Base-by-base conservation (phyloP, 208 protist species). In the Wallacemonas rigidus region DNA sequence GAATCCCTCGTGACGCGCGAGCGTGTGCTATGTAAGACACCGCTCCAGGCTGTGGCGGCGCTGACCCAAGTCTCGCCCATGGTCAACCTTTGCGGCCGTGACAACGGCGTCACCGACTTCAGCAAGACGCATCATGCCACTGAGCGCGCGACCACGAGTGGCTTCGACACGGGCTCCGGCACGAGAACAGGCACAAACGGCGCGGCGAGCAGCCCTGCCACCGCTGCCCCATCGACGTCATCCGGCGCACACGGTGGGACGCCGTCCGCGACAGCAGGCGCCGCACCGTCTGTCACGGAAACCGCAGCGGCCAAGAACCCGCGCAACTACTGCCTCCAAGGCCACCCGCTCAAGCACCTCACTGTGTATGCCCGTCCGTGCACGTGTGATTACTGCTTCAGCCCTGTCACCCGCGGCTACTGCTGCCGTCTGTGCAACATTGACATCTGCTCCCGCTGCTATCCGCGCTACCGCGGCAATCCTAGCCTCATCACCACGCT, bases 1-100 rank as follows among this genome's bases (percentile, higher is more conserved):
- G 88, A 97, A 79, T 94, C 88, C 1, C 51, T 95, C 40, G 78
- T 92, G 17, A 82, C 81, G 1, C 67, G 73, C 17, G 76, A 77
- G 15, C 75, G 77, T 56, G 88, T 92, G 9, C 67, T 74, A 7
- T 92, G 88, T 69, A 79, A 83, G 54, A 75, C 77, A 1, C 88
- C 88, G 39, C 62, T 83, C 7, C 81, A 91, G 61, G 89, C 82
- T 7, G 77, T 87, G 17, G 60, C 83, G n/a, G 62, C 71, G 26
- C 76, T 86, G 14, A 71, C 76, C 51, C 40, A 69, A 1, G 81
- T 93, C 48, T 86, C 92, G 3, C 88, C 86, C 7, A 67, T 69
- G 39, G 83, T 95, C 39, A 26, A 51, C 14, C 62, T 97, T 1
- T 97, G 92, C 70, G 65, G 35, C 9, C 69, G 36, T 41, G 44